These are phyloP conservation scores for Fusarium xyrophilum DNA, from an alignment of 2,329 filamentous ascomycete genomes.

Conservation along the genomic window DNA sequence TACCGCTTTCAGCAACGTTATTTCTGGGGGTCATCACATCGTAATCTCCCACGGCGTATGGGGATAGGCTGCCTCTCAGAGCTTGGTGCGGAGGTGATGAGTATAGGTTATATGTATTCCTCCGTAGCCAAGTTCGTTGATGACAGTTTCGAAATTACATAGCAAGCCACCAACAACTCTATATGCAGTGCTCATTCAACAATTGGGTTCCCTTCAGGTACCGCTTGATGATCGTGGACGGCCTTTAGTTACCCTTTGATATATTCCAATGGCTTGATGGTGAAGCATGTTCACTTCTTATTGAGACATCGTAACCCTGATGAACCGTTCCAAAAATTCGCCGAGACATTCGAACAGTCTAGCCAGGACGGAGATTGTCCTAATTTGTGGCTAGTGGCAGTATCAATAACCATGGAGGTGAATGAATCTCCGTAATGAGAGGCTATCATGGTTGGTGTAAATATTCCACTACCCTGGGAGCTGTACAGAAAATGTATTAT, in stretches of 20 bases:
- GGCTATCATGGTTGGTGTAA: background rate
- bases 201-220: background rate
- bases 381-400: background rate
- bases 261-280: background rate
- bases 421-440: background rate
- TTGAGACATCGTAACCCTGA: slow-evolving; percentile 1
- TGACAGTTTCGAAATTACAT: background rate
- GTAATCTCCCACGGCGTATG: slow-evolving; percentile 12
- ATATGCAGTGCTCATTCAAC: background rate
- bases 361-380: background rate
- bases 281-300: background rate
- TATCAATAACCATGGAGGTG: background rate
- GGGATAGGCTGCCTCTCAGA: slow-evolving; percentile 6
- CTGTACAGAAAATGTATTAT: too few relatives aligned
- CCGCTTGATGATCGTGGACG: background rate
- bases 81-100: background rate
- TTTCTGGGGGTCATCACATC: slow-evolving; percentile 16
- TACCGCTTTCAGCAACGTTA: background rate
- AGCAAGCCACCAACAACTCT: background rate
- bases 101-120: slow-evolving; percentile 18
- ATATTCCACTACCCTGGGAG: background rate
- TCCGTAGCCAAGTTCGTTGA: background rate
- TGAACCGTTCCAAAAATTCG: background rate
- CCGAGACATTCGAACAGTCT: slow-evolving; percentile 5
- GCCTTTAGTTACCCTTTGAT: background rate